Evolutionary conservation across 1,284 basidiomycete species (phyloP), one percentile per base, ranked within the genome.

Genomic region (Heterobasidion occidentale): DNA sequence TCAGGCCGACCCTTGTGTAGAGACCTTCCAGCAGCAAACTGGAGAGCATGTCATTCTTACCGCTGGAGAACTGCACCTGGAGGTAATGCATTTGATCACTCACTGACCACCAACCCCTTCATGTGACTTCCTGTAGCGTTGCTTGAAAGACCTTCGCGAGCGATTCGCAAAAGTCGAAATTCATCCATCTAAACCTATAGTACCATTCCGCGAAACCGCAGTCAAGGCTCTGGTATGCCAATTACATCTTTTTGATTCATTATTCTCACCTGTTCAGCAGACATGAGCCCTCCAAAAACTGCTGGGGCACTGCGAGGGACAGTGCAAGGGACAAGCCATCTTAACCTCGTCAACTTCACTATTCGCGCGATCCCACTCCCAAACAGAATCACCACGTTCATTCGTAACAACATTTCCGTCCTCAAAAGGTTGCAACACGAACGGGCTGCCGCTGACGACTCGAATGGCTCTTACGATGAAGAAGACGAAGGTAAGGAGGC

Each of bases 11-110:
- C 96, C 97, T 1, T 99, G 95, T 64, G 96, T 97, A 15, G 94
- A 99, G 70, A 95, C 92, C 0, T 90, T 98, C 68, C 92, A 98
- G 60, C 96, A 99, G 71, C 86, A 94, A 65, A 98, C 94, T 0
- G 97, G 97, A 46, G 97, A 99, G 71, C 92, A 98, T 70, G 97
- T 99, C 56, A 98, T 99, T 62, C 73, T 98, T 59, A 92, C 93
- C 7, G 97, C 97, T 0, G 97, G 97, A 55, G 97, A 99, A 69
- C 74, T 99, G 56, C 97, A 99, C 70, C 76, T 99, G 20, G 96
- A 99, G 82, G 93, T 35, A 36, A 14, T 35, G n/a, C 12, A 36
- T 51, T 5, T 51, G 34, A 58, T 33, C 68, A 60, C 33, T 36
- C 46, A 62, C 57, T 54, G 36, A 54, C 27, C 27, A 27, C 38